These are phyloP conservation scores for Isoetes engelmannii DNA, from an alignment of 83 land plant genomes.

Conservation along the genomic window DNA sequence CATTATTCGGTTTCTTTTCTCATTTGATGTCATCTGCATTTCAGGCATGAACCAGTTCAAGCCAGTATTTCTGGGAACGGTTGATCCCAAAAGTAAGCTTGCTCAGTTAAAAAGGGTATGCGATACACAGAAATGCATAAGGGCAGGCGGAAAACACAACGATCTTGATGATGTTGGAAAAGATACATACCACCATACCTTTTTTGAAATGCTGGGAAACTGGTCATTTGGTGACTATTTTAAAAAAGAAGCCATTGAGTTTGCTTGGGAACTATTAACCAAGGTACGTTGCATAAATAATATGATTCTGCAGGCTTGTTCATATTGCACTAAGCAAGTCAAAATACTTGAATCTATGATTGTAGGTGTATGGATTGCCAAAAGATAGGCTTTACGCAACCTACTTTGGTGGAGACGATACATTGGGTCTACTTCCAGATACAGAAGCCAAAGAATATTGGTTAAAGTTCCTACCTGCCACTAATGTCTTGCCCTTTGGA, in stretches of 20 bases:
- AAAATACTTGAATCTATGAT: background rate
- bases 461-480: slow-evolving; percentile 54
- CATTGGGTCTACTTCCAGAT: slow-evolving; percentile 66
- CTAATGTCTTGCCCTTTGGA: slow-evolving; percentile 80
- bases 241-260: slow-evolving; percentile 75
- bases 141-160: slow-evolving; percentile 97
- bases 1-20: too few species aligned
- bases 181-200: slow-evolving; percentile 94
- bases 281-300: slow-evolving; percentile 28
- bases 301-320: background rate
- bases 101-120: slow-evolving; percentile 76
- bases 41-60: slow-evolving; percentile 96
- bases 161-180: slow-evolving; percentile 97
- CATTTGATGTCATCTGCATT: background rate
- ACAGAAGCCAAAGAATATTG: slow-evolving; percentile 77
- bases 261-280: slow-evolving; percentile 94
- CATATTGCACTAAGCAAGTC: too few species aligned
- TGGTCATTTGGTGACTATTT: slow-evolving; percentile 99
- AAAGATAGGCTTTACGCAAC: slow-evolving; percentile 76
- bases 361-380: slow-evolving; percentile 73
- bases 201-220: slow-evolving; percentile 97
- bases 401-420: slow-evolving; percentile 94
- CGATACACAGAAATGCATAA: slow-evolving; percentile 93
- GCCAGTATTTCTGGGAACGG: slow-evolving; percentile 82
- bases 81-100: slow-evolving; percentile 57